A percentile compares a stretch with the other conserved stretches of the same genome.
Conservation (phyloP, 75 land plant species). For the Ceratopteris richardii region DNA sequence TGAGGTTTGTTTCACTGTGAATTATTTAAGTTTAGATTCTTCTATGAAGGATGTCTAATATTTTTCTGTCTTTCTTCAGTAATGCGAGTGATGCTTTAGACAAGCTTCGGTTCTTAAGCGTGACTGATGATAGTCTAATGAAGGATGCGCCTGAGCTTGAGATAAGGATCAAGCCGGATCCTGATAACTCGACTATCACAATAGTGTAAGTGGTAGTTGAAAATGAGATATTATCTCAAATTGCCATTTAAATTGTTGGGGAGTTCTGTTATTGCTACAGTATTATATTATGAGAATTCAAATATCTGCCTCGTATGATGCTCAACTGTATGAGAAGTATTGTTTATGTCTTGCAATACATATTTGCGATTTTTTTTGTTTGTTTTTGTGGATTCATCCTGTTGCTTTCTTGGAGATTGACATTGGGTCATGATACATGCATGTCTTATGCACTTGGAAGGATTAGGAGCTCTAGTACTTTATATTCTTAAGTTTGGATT, state of each 20-base stretch:
- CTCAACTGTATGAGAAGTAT: no score
- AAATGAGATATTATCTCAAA: not conserved
- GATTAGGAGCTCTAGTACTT: no score
- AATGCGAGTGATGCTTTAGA: conserved; percentile 82
- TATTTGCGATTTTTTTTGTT: no score
- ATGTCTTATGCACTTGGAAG: no score
- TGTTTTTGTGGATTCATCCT: no score
- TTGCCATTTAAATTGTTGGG: not conserved
- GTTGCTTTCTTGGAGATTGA: no score
- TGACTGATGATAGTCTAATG: conserved; percentile 50
- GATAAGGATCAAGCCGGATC: conserved; percentile 61
- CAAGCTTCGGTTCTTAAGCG: conserved; percentile 65
- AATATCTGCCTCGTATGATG: not conserved
- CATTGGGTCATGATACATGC: no score
- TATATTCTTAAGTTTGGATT: no score
- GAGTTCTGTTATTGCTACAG: not conserved
- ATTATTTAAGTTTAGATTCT: not conserved
- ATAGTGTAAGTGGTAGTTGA: conserved; percentile 51
- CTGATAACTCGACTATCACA: conserved; percentile 55
- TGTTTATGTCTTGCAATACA: no score
- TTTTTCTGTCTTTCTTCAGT: conserved; percentile 23
- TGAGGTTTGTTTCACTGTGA: conserved; percentile 48
- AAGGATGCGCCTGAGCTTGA: conserved; percentile 39
- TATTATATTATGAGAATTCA: not conserved
- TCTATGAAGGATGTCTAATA: no score